Conservation (phyloP, 805 yeast species). For the Torulaspora delbrueckii region DNA sequence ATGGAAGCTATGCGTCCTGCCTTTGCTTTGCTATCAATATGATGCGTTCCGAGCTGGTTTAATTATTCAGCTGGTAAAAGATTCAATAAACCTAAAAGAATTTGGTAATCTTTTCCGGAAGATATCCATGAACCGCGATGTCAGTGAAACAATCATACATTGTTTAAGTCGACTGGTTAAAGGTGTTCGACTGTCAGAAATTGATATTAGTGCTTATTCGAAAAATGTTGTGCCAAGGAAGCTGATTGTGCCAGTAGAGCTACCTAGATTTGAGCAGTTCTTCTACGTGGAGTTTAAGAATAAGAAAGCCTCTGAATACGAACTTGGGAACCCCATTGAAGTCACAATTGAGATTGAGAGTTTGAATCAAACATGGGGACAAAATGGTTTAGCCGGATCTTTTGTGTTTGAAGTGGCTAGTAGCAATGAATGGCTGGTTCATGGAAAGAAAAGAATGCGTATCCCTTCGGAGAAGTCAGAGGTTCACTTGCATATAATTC, state of each 20-base stretch:
- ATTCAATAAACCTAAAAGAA: slow-evolving; percentile 2
- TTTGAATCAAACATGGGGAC: slow-evolving; percentile 22
- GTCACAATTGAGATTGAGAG: slow-evolving; percentile 19
- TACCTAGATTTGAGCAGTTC: slow-evolving; percentile 26
- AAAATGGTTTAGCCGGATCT: not conserved
- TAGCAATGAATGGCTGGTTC: slow-evolving; percentile 72
- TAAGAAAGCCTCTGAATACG: not conserved
- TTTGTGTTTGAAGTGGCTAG: slow-evolving; percentile 47
- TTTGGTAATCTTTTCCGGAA: not conserved
- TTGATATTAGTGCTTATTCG: slow-evolving; percentile 25
- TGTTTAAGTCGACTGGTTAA: slow-evolving; percentile 17
- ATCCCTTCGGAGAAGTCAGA: slow-evolving; percentile 39
- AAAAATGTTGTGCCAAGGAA: slow-evolving; percentile 19
- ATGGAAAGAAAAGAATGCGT: slow-evolving; percentile 59
- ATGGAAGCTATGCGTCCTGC: slow-evolving; percentile 26
- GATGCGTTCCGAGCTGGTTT: slow-evolving; percentile 15
- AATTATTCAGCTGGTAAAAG: slow-evolving; percentile 9
- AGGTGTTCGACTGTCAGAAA: slow-evolving; percentile 21
- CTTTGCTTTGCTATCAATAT: slow-evolving; percentile 24
- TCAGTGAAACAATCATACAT: slow-evolving; percentile 15
- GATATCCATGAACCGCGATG: slow-evolving; percentile 11
- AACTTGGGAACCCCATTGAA: slow-evolving; percentile 22
- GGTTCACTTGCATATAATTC: slow-evolving; percentile 52
- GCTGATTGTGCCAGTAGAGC: slow-evolving; percentile 27
- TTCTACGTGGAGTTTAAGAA: slow-evolving; percentile 20